These are phyloP conservation scores for Citrus sp. DNA, from an alignment of 345 rosid genomes.

Conservation along the genomic window DNA sequence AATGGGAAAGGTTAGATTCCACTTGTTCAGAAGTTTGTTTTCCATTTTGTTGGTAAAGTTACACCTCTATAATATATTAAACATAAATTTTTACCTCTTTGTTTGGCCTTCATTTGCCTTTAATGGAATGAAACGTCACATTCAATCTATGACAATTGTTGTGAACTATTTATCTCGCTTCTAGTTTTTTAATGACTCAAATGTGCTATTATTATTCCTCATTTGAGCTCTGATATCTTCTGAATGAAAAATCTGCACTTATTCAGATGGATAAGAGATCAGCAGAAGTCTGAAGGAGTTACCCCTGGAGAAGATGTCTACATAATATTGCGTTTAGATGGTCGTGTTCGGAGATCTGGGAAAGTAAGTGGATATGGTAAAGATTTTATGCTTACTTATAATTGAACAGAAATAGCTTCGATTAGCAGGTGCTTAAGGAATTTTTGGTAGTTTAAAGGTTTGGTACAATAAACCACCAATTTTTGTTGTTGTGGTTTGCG, in stretches of 20 bases:
- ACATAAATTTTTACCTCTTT: neutral
- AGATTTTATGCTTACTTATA: neutral
- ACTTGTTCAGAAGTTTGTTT: neutral
- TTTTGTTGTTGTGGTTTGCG: neutral
- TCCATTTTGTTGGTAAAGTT: neutral
- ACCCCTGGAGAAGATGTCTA: constrained; percentile 84
- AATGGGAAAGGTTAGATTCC: constrained; percentile 85
- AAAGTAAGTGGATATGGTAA: constrained; percentile 41
- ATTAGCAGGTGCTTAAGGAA: neutral
- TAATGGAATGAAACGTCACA: neutral
- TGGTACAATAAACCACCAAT: neutral
- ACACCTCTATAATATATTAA: neutral
- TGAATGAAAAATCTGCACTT: constrained; percentile 12
- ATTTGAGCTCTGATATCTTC: constrained; percentile 5
- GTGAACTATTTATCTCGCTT: neutral
- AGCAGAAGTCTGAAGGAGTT: constrained; percentile 87
- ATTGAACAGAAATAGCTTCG: neutral
- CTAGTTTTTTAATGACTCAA: neutral
- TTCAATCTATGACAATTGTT: neutral
- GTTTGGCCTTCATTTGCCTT: neutral
- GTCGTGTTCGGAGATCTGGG: constrained; percentile 94
- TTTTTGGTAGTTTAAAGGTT: neutral
- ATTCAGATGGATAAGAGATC: constrained; percentile 88
- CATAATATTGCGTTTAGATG: constrained; percentile 86
- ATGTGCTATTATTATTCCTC: neutral